These are phyloP conservation scores for Balansia obtecta DNA, from an alignment of 2,329 filamentous ascomycete genomes.

Conservation along the genomic window DNA sequence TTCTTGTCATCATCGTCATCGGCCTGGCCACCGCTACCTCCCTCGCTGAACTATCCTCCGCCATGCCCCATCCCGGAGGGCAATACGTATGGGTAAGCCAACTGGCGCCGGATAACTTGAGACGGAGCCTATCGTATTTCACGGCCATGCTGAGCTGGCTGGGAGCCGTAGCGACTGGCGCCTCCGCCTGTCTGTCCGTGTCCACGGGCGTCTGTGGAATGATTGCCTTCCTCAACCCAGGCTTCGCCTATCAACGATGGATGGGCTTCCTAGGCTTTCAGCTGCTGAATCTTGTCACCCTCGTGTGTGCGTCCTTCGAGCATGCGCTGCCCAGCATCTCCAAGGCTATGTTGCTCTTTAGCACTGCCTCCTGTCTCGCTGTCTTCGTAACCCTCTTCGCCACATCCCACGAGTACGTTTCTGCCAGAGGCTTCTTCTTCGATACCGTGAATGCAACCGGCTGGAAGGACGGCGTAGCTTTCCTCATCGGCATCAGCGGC, in stretches of 20 bases:
- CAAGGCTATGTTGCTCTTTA: constrained; percentile 14
- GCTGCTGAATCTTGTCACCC: constrained; percentile 13
- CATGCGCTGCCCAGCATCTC: constrained; percentile 15
- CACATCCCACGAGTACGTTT: constrained; percentile 10
- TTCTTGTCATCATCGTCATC: constrained; percentile 13
- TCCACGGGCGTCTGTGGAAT: constrained; percentile 12
- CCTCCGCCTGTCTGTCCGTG: constrained; percentile 14
- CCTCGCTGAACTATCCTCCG: constrained; percentile 16
- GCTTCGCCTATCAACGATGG: constrained; percentile 15
- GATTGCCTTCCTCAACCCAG: constrained; percentile 12
- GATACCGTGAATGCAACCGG: constrained; percentile 12
- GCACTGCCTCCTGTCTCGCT: constrained; percentile 12
- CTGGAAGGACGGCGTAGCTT: constrained; percentile 16
- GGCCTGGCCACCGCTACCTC: constrained; percentile 14
- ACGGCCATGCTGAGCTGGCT: constrained; percentile 17
- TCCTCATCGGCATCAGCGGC: constrained; percentile 17
- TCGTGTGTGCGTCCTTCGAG: constrained; percentile 13
- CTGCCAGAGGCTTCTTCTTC: constrained; percentile 13
- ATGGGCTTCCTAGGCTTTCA: constrained; percentile 17
- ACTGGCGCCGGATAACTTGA: constrained; percentile 9
- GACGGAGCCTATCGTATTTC: constrained; percentile 12
- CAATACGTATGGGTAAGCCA: constrained; percentile 17
- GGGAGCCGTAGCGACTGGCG: constrained; percentile 13
- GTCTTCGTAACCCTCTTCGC: constrained; percentile 16
- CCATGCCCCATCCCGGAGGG: constrained; percentile 17